Base-by-base conservation (phyloP, 2,329 filamentous ascomycete species). In the Botrytis byssoidea region DNA sequence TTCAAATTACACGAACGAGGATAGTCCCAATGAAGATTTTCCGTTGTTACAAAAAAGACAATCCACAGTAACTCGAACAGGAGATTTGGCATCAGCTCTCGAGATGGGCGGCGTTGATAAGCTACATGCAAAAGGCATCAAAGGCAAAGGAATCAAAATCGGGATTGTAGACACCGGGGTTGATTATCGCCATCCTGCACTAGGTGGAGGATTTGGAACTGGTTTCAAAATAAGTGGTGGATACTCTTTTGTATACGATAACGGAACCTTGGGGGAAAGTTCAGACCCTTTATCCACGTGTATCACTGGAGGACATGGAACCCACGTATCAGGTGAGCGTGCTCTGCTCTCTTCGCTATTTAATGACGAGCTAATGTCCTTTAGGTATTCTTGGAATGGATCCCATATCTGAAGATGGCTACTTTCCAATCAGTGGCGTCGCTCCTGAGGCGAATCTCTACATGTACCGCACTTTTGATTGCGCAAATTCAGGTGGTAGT, bases 131-230 rank as follows among this genome's bases (percentile, higher is more conserved):
- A 79, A 82, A 46, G 85, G 85, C 12, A 79, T 84, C n/a, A 85
- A 82, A 2, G 85, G 86, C 32, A 82, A 84, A 59, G 85, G 85
- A 1, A 77, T 85, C 44, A 82, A 82, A 35, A 80, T 87, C 29
- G 85, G 81, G 8, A 79, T 86, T 44, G 59, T 77, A 37, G 77
- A 78, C 70, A 82, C 80, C 32, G 83, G 83, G 18, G 80, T 90
- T 66, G 90, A 92, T 79, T 91, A 91, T 78, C 85, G 82, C 0
- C 89, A 92, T 77, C 87, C 89, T 2, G 88, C 88, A 42, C 85
- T 92, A 0, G 90, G 90, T 51, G 89, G 88, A 65, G 89, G 89
- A 78, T 91, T 91, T 78, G 90, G 90, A 2, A 78, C 83, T 1
- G 88, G 85, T 20, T 91, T 86, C 76, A 83, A 90, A 59, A 87